Base-by-base conservation (phyloP, 306 rosid species). In the Begonia masoniana region DNA sequence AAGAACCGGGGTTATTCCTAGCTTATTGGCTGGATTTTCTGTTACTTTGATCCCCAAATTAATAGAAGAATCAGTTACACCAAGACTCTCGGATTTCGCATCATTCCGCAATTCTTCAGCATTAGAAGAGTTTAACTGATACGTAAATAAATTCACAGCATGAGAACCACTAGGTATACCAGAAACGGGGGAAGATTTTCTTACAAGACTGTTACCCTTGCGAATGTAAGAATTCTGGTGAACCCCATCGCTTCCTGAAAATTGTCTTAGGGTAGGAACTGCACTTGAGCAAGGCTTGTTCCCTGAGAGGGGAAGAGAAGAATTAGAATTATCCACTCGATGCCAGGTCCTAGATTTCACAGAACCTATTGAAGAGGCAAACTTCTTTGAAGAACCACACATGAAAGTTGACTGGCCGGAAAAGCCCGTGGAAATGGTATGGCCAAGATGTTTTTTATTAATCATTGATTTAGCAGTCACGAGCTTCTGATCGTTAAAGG, bases 151-250 rank as follows among this genome's bases (percentile, higher is more conserved):
- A 47, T 66, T 55, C 65, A 61, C 51, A 51, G 47, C 68, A 55
- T 59, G 72, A 60, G 74, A 60, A 57, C 58, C 58, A 50, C 65
- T 82, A 15, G 72, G 78, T 64, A 48, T 58, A 59, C 83, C 59
- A 71, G 80, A 68, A 73, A 68, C 75, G 59, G 69, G 68, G 59
- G 76, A 58, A 61, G 80, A 74, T 52, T 74, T 83, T 73, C 96
- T 78, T 26, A 81, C 88, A 17, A 86, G 88, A 78, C 88, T 86
- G 69, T 91, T 85, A 52, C 99, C 99, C 66, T 86, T 91, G 59
- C 96, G 99, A 55, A 86, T 75, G 73, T 86, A 91, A 45, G 88
- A 83, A 74, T 75, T 75, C 74, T 68, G 73, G 50, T 71, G 88
- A 55, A 68, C 81, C 53, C 67, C 78, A 63, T 75, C 73, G 48